phyloP scores from a whole-genome alignment of 768 basidiomycete genomes.

The Udeniomyces megalosporus region DNA sequence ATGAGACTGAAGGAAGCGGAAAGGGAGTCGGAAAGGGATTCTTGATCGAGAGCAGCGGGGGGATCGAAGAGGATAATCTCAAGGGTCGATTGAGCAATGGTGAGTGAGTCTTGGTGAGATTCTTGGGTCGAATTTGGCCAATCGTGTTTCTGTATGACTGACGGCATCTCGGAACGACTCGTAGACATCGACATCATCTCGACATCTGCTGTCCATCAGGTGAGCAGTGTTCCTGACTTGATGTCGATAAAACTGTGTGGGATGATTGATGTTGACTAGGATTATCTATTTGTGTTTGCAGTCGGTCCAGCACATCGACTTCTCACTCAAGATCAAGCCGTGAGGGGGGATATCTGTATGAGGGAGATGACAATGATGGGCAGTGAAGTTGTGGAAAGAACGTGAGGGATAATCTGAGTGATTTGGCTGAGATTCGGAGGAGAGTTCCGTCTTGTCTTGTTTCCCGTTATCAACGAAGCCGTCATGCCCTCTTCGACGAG shows the following conservation, averaged over 20 bases:
- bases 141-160: background rate
- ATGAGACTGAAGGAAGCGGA: background rate
- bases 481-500: no score
- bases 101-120: conserved; percentile 30
- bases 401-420: no score
- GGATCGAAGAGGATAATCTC: conserved; percentile 77
- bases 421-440: no score
- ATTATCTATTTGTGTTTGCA: conserved; percentile 43
- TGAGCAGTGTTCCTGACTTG: no score
- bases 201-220: conserved; percentile 36
- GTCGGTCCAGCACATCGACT: conserved; percentile 85
- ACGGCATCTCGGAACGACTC: background rate
- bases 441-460: no score
- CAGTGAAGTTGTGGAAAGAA: no score
- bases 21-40: conserved; percentile 57
- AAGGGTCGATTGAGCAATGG: conserved; percentile 66
- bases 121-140: no score
- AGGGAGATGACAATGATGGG: no score
- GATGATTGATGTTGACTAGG: no score
- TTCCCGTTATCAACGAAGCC: no score
- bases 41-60: conserved; percentile 83
- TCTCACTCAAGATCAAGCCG: conserved; percentile 91
- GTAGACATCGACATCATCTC: conserved; percentile 77
- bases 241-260: no score
- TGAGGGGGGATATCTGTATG: no score